Conservation (phyloP, 306 rosid genomes). For the Luffa acutangula region DNA sequence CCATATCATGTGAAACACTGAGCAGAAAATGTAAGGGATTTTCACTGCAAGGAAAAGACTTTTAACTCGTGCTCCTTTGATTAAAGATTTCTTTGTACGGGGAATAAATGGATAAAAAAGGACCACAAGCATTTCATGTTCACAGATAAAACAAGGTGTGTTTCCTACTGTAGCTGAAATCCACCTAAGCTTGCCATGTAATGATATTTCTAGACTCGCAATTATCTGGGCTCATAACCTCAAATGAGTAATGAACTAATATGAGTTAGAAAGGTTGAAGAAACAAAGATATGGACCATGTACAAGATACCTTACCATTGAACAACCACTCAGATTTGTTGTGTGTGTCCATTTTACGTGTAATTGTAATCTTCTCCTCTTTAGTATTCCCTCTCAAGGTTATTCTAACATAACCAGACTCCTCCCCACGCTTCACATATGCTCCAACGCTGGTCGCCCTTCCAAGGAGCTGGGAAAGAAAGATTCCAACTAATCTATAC, state of each 20-base stretch:
- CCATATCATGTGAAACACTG: neutral
- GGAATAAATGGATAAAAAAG: neutral
- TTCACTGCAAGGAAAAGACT: neutral
- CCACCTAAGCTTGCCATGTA: neutral
- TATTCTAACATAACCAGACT: conserved; percentile 56
- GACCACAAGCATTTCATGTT: neutral
- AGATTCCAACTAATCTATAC: conserved; percentile 13
- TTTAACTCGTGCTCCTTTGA: neutral
- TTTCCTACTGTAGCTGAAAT: neutral
- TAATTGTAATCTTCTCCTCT: conserved; percentile 42
- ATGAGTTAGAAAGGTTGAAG: neutral
- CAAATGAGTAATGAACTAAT: neutral
- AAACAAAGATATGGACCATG: neutral
- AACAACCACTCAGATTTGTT: conserved; percentile 86
- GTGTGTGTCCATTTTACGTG: conserved; percentile 55
- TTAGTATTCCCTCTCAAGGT: conserved; percentile 56
- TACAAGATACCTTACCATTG: conserved; percentile 40
- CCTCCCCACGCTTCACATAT: conserved; percentile 88
- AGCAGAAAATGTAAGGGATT: neutral
- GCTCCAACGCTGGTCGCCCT: conserved; percentile 74
- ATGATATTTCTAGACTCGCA: neutral
- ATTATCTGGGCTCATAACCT: neutral
- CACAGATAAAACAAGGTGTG: neutral
- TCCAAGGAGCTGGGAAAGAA: conserved; percentile 60
- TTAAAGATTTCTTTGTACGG: too few relatives aligned